Conservation (phyloP, 805 yeast species). For the Komagataella populi region DNA sequence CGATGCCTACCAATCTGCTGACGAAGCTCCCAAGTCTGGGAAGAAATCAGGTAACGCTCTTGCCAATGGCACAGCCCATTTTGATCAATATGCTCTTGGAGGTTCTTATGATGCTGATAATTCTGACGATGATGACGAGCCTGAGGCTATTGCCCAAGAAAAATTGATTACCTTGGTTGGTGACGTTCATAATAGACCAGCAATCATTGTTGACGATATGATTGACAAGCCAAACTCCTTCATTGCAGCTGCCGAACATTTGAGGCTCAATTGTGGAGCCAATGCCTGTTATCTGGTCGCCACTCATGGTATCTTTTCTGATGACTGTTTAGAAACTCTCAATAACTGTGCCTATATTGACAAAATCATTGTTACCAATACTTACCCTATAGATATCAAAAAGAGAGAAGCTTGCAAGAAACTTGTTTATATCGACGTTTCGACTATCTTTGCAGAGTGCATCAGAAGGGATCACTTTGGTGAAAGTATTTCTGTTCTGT, state of each 20-base stretch:
- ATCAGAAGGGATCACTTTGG: slow-evolving; percentile 98
- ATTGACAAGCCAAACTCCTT: slow-evolving; percentile 90
- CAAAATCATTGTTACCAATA: slow-evolving; percentile 88
- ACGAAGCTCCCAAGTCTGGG: neutral
- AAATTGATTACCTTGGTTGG: slow-evolving; percentile 94
- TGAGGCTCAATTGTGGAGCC: slow-evolving; percentile 93
- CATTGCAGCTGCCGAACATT: slow-evolving; percentile 96
- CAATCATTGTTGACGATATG: slow-evolving; percentile 93
- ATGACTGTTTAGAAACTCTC: slow-evolving; percentile 70
- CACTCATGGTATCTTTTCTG: slow-evolving; percentile 91
- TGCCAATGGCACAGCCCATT: neutral
- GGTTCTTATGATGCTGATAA: slow-evolving; percentile 72
- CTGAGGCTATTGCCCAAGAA: slow-evolving; percentile 46
- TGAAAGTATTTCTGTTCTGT: slow-evolving; percentile 85
- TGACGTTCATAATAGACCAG: slow-evolving; percentile 83
- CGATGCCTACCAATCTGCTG: slow-evolving; percentile 28
- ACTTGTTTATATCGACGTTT: slow-evolving; percentile 79
- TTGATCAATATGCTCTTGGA: slow-evolving; percentile 48
- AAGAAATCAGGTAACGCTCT: neutral
- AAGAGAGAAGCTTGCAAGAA: slow-evolving; percentile 46
- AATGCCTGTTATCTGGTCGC: slow-evolving; percentile 81
- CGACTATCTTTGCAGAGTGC: slow-evolving; percentile 94
- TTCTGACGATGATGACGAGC: slow-evolving; percentile 85
- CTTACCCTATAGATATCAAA: slow-evolving; percentile 75
- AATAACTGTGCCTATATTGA: slow-evolving; percentile 74